Evolutionary conservation across 75 land plant species (phyloP).

Genomic region (Selaginella moellendorffii): DNA sequence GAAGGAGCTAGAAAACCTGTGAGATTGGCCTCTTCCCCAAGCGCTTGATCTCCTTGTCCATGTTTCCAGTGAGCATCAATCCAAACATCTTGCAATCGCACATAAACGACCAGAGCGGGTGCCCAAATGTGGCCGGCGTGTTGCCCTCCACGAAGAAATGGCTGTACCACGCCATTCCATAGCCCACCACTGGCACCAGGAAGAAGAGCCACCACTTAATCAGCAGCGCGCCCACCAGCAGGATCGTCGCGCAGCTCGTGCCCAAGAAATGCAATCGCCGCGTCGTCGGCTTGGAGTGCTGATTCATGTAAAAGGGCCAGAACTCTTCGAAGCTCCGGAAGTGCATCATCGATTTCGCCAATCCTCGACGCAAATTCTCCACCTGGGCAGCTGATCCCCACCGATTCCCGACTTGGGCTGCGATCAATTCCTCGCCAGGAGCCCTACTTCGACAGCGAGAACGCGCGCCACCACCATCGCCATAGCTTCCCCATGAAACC

Average conservation of each 20-base stretch:
- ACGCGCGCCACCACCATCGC: too few relatives aligned
- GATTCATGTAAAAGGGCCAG: constrained; percentile 81
- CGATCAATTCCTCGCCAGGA: too few relatives aligned
- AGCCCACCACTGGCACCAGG: constrained; percentile 53
- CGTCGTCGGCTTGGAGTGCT: constrained; percentile 75
- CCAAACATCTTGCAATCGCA: constrained; percentile 85
- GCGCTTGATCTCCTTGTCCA: constrained; percentile 86
- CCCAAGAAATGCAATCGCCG: constrained; percentile 84
- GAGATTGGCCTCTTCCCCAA: constrained; percentile 78
- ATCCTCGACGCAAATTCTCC: too few relatives aligned
- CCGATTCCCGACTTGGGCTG: too few relatives aligned
- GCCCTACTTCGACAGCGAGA: too few relatives aligned
- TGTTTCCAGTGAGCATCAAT: constrained; percentile 71
- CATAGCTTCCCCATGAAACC: too few relatives aligned
- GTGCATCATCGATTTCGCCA: constrained; percentile 43
- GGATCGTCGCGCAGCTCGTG: constrained; percentile 36
- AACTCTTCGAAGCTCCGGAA: constrained; percentile 83
- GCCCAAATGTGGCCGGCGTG: constrained; percentile 62
- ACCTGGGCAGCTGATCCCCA: too few relatives aligned
- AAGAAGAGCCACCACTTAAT: constrained; percentile 41
- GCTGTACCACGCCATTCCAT: constrained; percentile 86
- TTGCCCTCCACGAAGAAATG: constrained; percentile 84
- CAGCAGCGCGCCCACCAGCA: constrained; percentile 28
- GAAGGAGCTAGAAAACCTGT: constrained; percentile 33
- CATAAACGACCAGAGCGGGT: constrained; percentile 70